Base-by-base conservation (phyloP, 1,284 basidiomycete species). In the Ceratobasidium sp. region DNA sequence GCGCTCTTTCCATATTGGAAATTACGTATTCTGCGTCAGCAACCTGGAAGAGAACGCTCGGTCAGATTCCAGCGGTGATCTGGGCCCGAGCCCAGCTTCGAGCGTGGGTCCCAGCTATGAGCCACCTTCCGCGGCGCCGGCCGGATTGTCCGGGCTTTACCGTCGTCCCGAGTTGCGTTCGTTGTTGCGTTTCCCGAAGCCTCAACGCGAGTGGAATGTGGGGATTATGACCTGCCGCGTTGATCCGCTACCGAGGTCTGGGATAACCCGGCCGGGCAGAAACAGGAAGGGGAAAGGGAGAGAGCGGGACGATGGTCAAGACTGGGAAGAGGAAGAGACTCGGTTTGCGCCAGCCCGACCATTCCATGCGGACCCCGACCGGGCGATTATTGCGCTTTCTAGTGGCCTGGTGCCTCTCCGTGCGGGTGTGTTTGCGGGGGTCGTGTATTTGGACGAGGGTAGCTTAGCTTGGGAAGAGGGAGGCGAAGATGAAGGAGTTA, bases 211-310 rank as follows among this genome's bases (percentile, higher is more conserved):
- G 31, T 72, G 68, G 68, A 72, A 72, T 43, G 68, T 72, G 51
- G 68, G 68, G 16, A 72, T 72, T 37, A 72, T 72, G 68, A 72
- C 68, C 4, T 72, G 68, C 37, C 68, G 68, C 14, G 68, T 72
- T n/a, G 68, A 72, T 31, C 68, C 68, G 14, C 34, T 72, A 22
- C 68, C 68, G 22, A 37, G 68, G 24, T 48, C 29, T n/a, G 68
- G 56, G 3, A 31, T 61, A 9, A 24, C 29, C 14, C 39, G 29
- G 11, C 27, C 53, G 3, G 34, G 39, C 16, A 16, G 53, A 43
- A 43, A 29, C 16, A 14, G 56, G 22, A 48, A 58, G 27, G 43
- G 51, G 1, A 39, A 49, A 51, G 49, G 34, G 29, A 53, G 22
- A 49, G 19, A 14, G 24, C 24, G 63, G 1, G 31, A 31, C 48